phyloP scores from a whole-genome alignment of 1,139 yeast species.

The Casaregolazyma lundiana region DNA sequence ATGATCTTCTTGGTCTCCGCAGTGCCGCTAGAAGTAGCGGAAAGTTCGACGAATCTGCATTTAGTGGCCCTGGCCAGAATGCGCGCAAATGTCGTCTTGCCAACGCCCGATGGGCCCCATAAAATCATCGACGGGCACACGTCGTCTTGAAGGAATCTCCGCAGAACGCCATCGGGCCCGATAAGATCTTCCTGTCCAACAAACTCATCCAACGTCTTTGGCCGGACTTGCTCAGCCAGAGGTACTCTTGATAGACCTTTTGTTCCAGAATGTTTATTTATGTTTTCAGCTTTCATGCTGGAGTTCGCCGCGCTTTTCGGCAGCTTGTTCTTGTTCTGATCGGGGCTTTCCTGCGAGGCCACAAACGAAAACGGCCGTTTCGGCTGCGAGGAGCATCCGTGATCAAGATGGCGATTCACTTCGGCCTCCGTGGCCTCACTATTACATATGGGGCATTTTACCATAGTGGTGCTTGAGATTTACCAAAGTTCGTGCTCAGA shows the following conservation, averaged over 20 bases:
- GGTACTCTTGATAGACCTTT: conserved; percentile 39
- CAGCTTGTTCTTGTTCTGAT: not conserved
- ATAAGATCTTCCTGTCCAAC: conserved; percentile 83
- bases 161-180: conserved; percentile 66
- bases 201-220: conserved; percentile 66
- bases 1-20: conserved; percentile 68
- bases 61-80: conserved; percentile 54
- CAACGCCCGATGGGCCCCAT: conserved; percentile 97
- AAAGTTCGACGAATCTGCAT: conserved; percentile 69
- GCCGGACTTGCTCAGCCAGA: conserved; percentile 80
- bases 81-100: conserved; percentile 76
- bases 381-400: conserved; percentile 28
- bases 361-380: conserved; percentile 7
- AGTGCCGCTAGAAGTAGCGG: conserved; percentile 78
- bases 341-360: not conserved
- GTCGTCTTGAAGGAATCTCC: conserved; percentile 60
- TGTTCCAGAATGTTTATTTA: not conserved
- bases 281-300: not conserved
- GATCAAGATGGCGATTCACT: conserved; percentile 37
- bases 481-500: not conserved
- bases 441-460: conserved; percentile 36
- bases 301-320: not conserved
- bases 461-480: conserved; percentile 1
- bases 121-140: conserved; percentile 71
- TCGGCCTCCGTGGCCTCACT: conserved; percentile 28